Percentiles rank a stretch among this genome's conserved stretches.
Conservation (phyloP, 352 stramenopile species). For the Elongisporangium prolatum region DNA sequence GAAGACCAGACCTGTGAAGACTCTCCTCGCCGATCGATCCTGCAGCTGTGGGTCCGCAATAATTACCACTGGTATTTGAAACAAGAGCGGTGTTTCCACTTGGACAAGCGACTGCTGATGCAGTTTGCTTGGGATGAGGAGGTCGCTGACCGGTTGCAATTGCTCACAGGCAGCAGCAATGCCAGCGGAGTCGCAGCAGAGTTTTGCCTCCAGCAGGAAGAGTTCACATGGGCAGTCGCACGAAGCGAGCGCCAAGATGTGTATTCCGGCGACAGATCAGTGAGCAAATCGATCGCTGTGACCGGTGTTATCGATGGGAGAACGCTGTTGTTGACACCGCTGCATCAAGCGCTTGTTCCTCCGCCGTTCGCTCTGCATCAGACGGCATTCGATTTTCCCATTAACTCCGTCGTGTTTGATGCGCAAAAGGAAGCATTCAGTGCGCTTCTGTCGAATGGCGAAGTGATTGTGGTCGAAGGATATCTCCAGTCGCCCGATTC, state of each 20-base stretch:
- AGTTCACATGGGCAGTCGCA: constrained; percentile 48
- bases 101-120: constrained; percentile 14
- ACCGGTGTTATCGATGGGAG: constrained; percentile 53
- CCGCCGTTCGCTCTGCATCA: constrained; percentile 52
- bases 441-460: constrained; percentile 32
- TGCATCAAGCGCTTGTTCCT: constrained; percentile 62
- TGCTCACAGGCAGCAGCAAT: constrained; percentile 16
- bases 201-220: constrained; percentile 31
- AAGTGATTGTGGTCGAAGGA: constrained; percentile 40
- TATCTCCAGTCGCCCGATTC: constrained; percentile 19
- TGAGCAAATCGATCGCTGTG: constrained; percentile 28
- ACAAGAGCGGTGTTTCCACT: constrained; percentile 37
- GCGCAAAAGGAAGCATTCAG: constrained; percentile 27
- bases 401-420: constrained; percentile 63
- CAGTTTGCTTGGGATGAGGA: constrained; percentile 60
- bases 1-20: background rate
- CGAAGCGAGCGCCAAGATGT: constrained; percentile 12
- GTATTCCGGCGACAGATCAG: background rate
- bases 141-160: constrained; percentile 24
- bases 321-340: constrained; percentile 59
- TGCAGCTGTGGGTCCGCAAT: constrained; percentile 71
- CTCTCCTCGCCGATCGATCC: constrained; percentile 4
- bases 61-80: constrained; percentile 89
- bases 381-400: constrained; percentile 24
- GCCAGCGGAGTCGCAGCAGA: background rate